Conservation (phyloP, 2,329 filamentous ascomycete genomes). For the Sordariomycetes sp. region DNA sequence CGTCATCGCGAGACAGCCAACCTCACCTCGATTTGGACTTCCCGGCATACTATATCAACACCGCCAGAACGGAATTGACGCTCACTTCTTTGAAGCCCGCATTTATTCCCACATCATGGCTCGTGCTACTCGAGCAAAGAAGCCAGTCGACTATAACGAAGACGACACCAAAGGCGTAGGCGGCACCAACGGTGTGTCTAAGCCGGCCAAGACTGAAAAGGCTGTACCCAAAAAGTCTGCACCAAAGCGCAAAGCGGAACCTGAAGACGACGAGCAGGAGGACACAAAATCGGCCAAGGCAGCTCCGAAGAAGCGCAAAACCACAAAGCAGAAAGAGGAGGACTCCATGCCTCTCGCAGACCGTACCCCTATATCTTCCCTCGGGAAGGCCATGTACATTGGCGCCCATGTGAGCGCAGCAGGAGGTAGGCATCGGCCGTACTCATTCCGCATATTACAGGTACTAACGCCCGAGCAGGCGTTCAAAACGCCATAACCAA, state of each 20-base stretch:
- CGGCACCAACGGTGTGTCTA: too few species aligned
- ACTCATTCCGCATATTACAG: not conserved
- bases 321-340: constrained; percentile 28
- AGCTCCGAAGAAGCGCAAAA: constrained; percentile 32
- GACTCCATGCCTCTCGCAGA: constrained; percentile 54
- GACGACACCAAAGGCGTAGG: constrained; percentile 3
- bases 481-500: constrained; percentile 84
- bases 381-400: constrained; percentile 68
- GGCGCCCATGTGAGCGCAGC: constrained; percentile 89
- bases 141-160: constrained; percentile 18
- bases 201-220: too few species aligned
- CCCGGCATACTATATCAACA: too few species aligned
- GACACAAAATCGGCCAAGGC: constrained; percentile 11
- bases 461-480: constrained; percentile 38
- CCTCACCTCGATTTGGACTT: too few species aligned
- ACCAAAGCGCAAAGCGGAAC: constrained; percentile 21
- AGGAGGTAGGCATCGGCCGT: constrained; percentile 47
- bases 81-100: not conserved
- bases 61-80: not conserved
- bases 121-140: too few species aligned
- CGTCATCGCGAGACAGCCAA: not conserved
- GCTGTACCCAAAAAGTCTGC: not conserved
- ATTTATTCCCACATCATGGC: not conserved
- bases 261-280: constrained; percentile 11
- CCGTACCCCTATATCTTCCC: constrained; percentile 53